Percentiles rank a stretch among this genome's conserved stretches.
Conservation (phyloP, 148 eudicot genomes). For the Silene conica region DNA sequence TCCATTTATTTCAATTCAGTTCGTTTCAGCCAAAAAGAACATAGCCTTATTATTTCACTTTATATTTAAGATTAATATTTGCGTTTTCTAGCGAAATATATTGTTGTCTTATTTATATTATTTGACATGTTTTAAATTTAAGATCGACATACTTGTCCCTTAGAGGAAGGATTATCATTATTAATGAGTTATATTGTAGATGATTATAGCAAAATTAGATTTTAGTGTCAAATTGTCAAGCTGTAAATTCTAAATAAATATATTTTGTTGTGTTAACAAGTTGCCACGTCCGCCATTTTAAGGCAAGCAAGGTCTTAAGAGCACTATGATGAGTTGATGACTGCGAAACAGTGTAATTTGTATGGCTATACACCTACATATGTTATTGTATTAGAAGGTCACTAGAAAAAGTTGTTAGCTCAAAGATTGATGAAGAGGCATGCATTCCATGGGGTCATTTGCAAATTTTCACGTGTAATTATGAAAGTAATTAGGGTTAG, state of each 20-base stretch:
- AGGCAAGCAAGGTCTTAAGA: background rate
- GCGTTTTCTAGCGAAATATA: no score
- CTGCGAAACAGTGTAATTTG: background rate
- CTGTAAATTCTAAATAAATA: background rate
- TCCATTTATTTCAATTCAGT: no score
- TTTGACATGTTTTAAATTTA: no score
- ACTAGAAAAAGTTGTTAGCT: background rate
- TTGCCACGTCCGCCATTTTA: background rate
- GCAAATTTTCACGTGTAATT: background rate
- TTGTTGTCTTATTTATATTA: no score
- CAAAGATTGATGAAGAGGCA: constrained; percentile 7
- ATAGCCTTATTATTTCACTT: no score
- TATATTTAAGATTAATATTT: no score
- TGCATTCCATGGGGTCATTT: constrained; percentile 7
- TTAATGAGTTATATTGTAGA: background rate
- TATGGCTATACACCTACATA: background rate
- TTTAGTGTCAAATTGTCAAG: constrained; percentile 4
- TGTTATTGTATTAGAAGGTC: background rate
- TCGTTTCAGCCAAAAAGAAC: no score
- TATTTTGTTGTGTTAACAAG: background rate
- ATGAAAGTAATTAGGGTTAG: background rate
- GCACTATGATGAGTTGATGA: background rate
- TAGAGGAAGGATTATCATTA: no score
- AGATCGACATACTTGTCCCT: no score
- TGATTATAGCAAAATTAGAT: background rate